Base-by-base conservation (phyloP, 805 yeast species). In the Yarrowia sp. region DNA sequence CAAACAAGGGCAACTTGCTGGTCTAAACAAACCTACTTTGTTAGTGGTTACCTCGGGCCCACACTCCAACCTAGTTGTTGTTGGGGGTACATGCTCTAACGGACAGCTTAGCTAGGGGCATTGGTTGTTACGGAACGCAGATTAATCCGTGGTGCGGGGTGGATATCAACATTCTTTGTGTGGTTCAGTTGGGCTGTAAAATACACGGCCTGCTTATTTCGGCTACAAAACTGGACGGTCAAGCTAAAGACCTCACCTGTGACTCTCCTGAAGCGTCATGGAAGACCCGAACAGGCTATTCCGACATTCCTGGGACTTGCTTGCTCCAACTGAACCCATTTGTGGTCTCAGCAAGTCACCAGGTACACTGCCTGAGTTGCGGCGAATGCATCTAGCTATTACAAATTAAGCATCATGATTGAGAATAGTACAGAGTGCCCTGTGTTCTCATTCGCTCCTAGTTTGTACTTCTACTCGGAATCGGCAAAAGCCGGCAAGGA, bases 111-210 rank as follows among this genome's bases (percentile, higher is more conserved):
- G 38, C 54, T 19, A 38, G 54, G 48, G 38, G 30, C 26, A 30
- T 30, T 19, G 51, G 54, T 21, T 16, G 8, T 8, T 14, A 16
- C 38, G 54, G 54, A 19, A 30, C 28, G 28, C 21, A 32, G 17
- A 48, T 48, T 48, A 30, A 48, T 48, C 54, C 54, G 38, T 46
- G 1, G 54, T 32, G 54, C 38, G 54, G 38, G 52, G 52, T 4
- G 52, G 3, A 17, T 4, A 22, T 12, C 33, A 9, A 9, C 5
- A 5, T 46, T 41, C 46, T 41, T 41, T 43, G 32, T 43, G 12
- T 6, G 30, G n/a, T 12, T 30, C 40, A 12, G 22, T 48, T 48
- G 12, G n/a, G 14, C 52, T 32, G 38, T 26, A 19, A 5, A 30
- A n/a, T 48, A 48, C 54, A 48, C 54, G 28, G 38, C 54, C 21